Percentiles rank a stretch among this genome's conserved stretches.
Evolutionary conservation across 148 eudicot species (phyloP).

Genomic region (Polygonum maritimum): DNA sequence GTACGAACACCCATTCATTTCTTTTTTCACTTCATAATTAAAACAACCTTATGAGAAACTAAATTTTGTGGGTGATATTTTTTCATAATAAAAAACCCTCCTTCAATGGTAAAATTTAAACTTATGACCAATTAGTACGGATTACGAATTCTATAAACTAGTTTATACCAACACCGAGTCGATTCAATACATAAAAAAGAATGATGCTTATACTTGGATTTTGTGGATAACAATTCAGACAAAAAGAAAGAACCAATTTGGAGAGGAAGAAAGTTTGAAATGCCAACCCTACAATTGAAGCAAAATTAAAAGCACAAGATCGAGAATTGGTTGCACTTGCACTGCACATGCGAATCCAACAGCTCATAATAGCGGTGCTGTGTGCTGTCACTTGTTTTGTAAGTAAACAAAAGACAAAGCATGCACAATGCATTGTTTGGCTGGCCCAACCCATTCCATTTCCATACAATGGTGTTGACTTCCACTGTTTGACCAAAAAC

Average conservation of each 20-base stretch:
- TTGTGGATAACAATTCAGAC: neutral
- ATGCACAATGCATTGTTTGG: neutral
- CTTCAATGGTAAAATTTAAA: too few relatives aligned
- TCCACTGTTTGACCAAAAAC: neutral
- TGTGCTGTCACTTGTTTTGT: neutral
- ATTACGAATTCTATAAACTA: too few relatives aligned
- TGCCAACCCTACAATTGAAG: neutral
- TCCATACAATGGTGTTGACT: neutral
- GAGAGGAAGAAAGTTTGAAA: neutral
- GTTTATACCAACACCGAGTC: too few relatives aligned
- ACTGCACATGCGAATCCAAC: neutral
- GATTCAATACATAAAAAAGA: too few relatives aligned
- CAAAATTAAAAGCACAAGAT: neutral
- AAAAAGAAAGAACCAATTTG: neutral
- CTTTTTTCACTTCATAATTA: too few relatives aligned
- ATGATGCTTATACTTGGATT: too few relatives aligned
- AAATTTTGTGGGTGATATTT: neutral
- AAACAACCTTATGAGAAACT: too few relatives aligned
- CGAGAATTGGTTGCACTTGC: neutral
- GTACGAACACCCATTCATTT: neutral
- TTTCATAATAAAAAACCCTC: too few relatives aligned
- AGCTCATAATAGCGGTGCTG: neutral
- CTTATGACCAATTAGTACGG: too few relatives aligned
- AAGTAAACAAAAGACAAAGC: slow-evolving; percentile 4
- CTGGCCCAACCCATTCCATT: neutral